Evolutionary conservation across 2,329 filamentous ascomycete species (phyloP).

Genomic region (Dendrostoma leiphaemia): DNA sequence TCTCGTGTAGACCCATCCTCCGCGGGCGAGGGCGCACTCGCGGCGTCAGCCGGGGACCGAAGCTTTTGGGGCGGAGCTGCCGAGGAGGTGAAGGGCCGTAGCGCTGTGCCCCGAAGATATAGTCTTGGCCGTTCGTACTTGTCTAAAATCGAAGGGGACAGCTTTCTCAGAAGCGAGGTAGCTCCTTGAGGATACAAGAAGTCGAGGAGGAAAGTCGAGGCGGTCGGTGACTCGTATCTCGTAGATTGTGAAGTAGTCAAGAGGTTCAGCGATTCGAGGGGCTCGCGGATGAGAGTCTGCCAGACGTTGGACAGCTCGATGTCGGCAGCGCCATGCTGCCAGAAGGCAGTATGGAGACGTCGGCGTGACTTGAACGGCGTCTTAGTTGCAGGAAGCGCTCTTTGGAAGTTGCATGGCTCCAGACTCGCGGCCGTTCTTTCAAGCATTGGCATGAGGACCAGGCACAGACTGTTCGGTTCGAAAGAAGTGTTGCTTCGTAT

Average conservation of each 20-base stretch:
- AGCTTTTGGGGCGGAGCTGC: constrained; percentile 17
- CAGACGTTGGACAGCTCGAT: constrained; percentile 46
- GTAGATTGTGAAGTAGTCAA: constrained; percentile 21
- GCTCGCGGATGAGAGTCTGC: constrained; percentile 35
- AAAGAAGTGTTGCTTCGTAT: constrained; percentile 1
- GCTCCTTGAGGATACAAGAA: constrained; percentile 53
- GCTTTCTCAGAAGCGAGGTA: constrained; percentile 39
- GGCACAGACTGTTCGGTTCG: constrained; percentile 8
- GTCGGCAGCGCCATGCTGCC: constrained; percentile 52
- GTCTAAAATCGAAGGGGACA: constrained; percentile 21
- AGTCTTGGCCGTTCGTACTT: constrained; percentile 20
- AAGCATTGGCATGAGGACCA: constrained; percentile 44
- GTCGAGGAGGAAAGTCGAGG: constrained; percentile 52
- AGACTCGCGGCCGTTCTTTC: constrained; percentile 56
- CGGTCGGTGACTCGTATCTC: constrained; percentile 33
- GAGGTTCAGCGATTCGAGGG: constrained; percentile 26
- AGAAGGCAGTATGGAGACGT: constrained; percentile 49
- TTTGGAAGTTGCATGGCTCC: constrained; percentile 55
- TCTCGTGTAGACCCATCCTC: not conserved
- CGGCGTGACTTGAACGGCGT: constrained; percentile 37
- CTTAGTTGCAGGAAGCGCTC: constrained; percentile 43
- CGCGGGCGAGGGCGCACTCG: not conserved
- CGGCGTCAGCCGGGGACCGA: not conserved
- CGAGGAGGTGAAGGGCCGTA: constrained; percentile 27
- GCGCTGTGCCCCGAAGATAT: constrained; percentile 14